These are phyloP conservation scores for Capsella bursapastoris DNA, from an alignment of 345 rosid species.

Conservation along the genomic window DNA sequence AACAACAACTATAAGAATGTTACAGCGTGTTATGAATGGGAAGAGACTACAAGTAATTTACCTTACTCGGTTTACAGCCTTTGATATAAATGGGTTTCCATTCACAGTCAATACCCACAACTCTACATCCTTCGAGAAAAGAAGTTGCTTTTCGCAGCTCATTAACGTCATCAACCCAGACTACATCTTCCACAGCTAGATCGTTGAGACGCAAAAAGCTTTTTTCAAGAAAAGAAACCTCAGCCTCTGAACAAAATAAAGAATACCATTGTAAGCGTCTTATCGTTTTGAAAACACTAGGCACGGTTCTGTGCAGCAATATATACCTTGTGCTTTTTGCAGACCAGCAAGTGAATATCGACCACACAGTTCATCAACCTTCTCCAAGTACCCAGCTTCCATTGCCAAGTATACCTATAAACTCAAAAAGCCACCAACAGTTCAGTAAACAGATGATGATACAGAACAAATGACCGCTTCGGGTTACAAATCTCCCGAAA, in stretches of 20 bases:
- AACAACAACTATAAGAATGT: slow-evolving; percentile 11
- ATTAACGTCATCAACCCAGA: slow-evolving; percentile 80
- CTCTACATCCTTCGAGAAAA: slow-evolving; percentile 70
- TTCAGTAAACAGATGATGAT: slow-evolving; percentile 5
- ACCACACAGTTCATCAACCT: slow-evolving; percentile 86
- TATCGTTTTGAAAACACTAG: not conserved
- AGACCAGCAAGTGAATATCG: slow-evolving; percentile 83
- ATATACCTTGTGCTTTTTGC: slow-evolving; percentile 63
- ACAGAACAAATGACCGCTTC: slow-evolving; percentile 8
- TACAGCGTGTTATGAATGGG: slow-evolving; percentile 9
- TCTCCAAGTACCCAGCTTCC: slow-evolving; percentile 97
- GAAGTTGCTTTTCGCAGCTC: slow-evolving; percentile 59
- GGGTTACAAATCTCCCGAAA: not conserved
- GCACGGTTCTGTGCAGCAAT: slow-evolving; percentile 4
- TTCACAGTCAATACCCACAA: slow-evolving; percentile 90
- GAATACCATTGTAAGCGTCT: slow-evolving; percentile 25
- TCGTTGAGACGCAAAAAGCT: slow-evolving; percentile 69
- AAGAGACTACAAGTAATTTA: slow-evolving; percentile 36
- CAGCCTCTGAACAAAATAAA: slow-evolving; percentile 56
- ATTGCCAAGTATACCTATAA: slow-evolving; percentile 89
- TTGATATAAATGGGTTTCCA: slow-evolving; percentile 91
- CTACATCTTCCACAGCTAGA: slow-evolving; percentile 61
- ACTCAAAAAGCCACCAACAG: slow-evolving; percentile 6
- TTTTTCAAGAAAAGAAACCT: slow-evolving; percentile 46
- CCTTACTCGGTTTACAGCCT: slow-evolving; percentile 82